Evolutionary conservation across 495 filamentous ascomycete species (phyloP).

Genomic region (Trichoderma virens): DNA sequence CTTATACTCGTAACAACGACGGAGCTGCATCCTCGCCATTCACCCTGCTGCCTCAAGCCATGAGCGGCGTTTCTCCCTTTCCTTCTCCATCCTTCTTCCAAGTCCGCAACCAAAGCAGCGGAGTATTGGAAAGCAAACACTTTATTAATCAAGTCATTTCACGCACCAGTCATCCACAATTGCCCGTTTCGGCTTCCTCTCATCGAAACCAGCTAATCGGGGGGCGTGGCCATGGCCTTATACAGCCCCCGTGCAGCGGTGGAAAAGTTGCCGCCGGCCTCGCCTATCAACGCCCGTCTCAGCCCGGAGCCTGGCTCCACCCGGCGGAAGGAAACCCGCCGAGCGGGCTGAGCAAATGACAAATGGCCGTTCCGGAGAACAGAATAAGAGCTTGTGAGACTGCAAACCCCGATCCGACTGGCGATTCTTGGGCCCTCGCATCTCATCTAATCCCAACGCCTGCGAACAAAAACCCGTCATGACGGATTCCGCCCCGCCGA

Average conservation of each 20-base stretch:
- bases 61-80: background rate
- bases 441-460: background rate
- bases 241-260: background rate
- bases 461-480: background rate
- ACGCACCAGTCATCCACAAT: background rate
- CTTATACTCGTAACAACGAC: too few relatives aligned
- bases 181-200: background rate
- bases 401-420: too few relatives aligned
- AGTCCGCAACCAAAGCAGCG: background rate
- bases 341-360: background rate
- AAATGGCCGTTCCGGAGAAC: background rate
- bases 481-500: background rate
- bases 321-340: conserved; percentile 1
- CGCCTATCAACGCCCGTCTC: background rate
- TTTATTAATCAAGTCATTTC: background rate
- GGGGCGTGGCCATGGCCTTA: background rate
- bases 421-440: too few relatives aligned
- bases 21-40: too few relatives aligned
- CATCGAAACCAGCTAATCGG: too few relatives aligned
- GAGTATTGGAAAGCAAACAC: background rate
- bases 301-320: background rate
- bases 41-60: background rate
- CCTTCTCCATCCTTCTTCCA: background rate
- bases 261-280: background rate
- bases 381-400: background rate